Conservation (phyloP, 495 filamentous ascomycete species). For the Cercophora samala region DNA sequence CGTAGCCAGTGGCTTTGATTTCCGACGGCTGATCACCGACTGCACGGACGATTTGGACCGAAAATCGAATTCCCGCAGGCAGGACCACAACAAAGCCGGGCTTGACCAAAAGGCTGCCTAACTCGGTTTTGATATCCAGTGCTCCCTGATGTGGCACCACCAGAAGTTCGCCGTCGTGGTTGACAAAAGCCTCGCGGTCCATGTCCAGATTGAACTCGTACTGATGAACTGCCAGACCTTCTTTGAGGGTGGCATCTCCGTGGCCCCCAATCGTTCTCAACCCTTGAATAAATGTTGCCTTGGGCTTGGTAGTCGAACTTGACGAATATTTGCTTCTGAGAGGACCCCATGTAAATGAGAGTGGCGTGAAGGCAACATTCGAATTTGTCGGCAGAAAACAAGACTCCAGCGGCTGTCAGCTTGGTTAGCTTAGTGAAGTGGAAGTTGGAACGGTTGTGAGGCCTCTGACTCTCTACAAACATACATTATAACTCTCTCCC, state of each 20-base stretch:
- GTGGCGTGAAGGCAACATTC: slow-evolving; percentile 59
- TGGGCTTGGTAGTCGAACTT: slow-evolving; percentile 41
- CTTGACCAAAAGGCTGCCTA: slow-evolving; percentile 53
- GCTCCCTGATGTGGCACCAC: slow-evolving; percentile 65
- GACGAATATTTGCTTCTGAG: slow-evolving; percentile 43
- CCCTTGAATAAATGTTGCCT: slow-evolving; percentile 63
- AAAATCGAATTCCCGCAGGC: slow-evolving; percentile 65
- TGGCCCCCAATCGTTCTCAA: slow-evolving; percentile 64
- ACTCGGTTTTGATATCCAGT: slow-evolving; percentile 66
- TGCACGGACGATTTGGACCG: slow-evolving; percentile 34
- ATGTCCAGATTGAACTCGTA: slow-evolving; percentile 68
- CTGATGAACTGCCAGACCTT: slow-evolving; percentile 64
- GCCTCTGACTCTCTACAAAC: not conserved
- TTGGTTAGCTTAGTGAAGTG: not conserved
- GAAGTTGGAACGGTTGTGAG: not conserved
- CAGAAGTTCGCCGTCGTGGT: slow-evolving; percentile 67
- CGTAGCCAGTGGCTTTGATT: slow-evolving; percentile 50
- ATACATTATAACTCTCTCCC: slow-evolving; percentile 11
- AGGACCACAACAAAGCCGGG: slow-evolving; percentile 70
- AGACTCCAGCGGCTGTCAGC: slow-evolving; percentile 24
- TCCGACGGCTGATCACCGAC: not conserved
- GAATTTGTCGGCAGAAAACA: slow-evolving; percentile 47
- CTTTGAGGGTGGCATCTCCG: slow-evolving; percentile 65
- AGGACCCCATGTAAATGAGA: slow-evolving; percentile 71
- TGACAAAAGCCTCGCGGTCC: slow-evolving; percentile 63